Conservation (phyloP, 176 grass and related monocot species). For the Oropetium thomaeum region DNA sequence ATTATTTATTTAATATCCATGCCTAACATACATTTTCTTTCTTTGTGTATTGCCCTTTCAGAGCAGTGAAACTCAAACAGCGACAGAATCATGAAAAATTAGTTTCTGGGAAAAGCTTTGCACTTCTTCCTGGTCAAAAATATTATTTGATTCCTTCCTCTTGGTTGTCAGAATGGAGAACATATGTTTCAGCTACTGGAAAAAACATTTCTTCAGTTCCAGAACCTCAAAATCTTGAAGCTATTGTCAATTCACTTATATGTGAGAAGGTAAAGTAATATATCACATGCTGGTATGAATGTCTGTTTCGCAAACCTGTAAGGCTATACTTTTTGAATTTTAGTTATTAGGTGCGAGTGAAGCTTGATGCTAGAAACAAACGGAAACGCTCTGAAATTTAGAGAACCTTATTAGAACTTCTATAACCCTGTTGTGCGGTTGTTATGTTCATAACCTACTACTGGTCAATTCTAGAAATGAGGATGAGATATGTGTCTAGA, state of each 20-base stretch:
- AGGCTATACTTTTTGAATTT: constrained; percentile 19
- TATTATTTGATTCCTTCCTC: constrained; percentile 83
- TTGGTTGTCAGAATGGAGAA: constrained; percentile 88
- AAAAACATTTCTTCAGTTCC: constrained; percentile 78
- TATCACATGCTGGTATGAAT: background rate
- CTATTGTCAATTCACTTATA: constrained; percentile 65
- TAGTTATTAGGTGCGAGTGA: background rate
- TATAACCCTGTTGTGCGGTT: constrained; percentile 3
- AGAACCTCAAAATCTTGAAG: constrained; percentile 74
- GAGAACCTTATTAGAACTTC: background rate
- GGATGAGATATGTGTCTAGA: background rate
- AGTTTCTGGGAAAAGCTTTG: constrained; percentile 62
- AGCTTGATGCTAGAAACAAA: background rate
- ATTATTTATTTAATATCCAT: constrained; percentile 12
- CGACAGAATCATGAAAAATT: constrained; percentile 88
- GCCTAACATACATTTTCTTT: constrained; percentile 32
- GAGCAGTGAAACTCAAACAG: constrained; percentile 77
- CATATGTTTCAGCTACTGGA: constrained; percentile 83
- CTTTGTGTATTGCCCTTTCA: constrained; percentile 40
- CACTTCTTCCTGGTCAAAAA: constrained; percentile 63
- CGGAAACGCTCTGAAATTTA: background rate
- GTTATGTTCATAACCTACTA: constrained; percentile 17
- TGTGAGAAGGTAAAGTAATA: constrained; percentile 79
- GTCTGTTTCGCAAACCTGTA: constrained; percentile 1
- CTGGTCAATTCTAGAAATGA: background rate